A percentile compares a stretch with the other conserved stretches of the same genome.
phyloP scores from a whole-genome alignment of 176 grass and related monocot species.

The Thalia dealbata region DNA sequence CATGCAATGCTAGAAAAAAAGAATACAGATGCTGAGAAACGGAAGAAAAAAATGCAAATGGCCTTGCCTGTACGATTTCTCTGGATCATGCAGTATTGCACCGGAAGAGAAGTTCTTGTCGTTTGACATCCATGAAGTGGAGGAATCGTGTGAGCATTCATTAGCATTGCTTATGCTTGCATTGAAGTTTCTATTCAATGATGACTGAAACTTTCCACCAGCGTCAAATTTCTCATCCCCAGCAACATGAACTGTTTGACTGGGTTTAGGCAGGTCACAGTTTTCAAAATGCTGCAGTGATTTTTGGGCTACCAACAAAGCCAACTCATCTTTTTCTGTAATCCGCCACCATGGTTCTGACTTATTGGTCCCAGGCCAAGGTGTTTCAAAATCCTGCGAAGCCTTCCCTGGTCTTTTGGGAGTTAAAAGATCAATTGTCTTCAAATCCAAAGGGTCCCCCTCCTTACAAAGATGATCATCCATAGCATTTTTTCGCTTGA shows the following conservation, averaged over 20 bases:
- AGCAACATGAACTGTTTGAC: constrained; percentile 31
- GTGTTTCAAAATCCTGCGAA: constrained; percentile 20
- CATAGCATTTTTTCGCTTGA: constrained; percentile 26
- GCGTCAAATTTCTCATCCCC: constrained; percentile 17
- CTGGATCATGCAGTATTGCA: constrained; percentile 22
- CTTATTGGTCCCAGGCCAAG: constrained; percentile 45
- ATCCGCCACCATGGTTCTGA: constrained; percentile 69
- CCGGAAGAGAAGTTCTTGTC: constrained; percentile 16
- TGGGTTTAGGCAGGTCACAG: constrained; percentile 75
- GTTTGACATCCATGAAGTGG: constrained; percentile 21
- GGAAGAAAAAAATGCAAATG: too few species aligned
- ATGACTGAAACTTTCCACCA: constrained; percentile 14
- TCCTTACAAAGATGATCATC: constrained; percentile 32
- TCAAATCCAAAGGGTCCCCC: constrained; percentile 27
- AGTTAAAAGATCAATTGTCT: constrained; percentile 18
- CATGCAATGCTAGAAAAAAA: neutral
- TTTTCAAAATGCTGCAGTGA: constrained; percentile 60
- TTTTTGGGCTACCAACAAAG: constrained; percentile 72
- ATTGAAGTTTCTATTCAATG: constrained; percentile 18
- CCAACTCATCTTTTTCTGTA: constrained; percentile 53
- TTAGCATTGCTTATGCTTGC: constrained; percentile 21
- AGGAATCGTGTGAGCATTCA: constrained; percentile 14
- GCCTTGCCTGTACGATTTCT: constrained; percentile 31
- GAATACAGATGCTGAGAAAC: neutral
- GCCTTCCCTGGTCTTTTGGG: constrained; percentile 23